Percentiles rank a stretch among this genome's conserved stretches.
These are phyloP conservation scores for Cicer cuneatum DNA, from an alignment of 306 rosid genomes.

Conservation along the genomic window DNA sequence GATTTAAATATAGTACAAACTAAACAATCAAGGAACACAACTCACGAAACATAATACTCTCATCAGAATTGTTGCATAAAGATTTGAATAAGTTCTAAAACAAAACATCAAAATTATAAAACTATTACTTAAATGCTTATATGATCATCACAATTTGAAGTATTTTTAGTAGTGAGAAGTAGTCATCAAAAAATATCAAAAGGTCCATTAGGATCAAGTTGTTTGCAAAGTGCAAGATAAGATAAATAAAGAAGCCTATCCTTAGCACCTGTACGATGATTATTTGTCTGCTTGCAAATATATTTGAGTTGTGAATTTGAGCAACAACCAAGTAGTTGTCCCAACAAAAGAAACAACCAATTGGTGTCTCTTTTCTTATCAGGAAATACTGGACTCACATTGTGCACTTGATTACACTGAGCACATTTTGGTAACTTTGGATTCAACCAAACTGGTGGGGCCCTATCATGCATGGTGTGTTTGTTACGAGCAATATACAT, in stretches of 20 bases:
- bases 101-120: too few relatives aligned
- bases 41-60: too few relatives aligned
- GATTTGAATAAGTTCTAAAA: too few relatives aligned
- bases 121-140: too few relatives aligned
- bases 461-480: conserved; percentile 44
- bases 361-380: conserved; percentile 48
- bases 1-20: too few relatives aligned
- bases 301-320: conserved; percentile 61
- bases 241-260: conserved; percentile 60
- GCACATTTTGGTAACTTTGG: conserved; percentile 47
- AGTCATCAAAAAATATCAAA: too few relatives aligned
- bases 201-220: conserved; percentile 51
- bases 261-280: conserved; percentile 70
- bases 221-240: conserved; percentile 51
- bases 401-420: conserved; percentile 43
- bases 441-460: conserved; percentile 50
- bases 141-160: too few relatives aligned
- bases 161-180: too few relatives aligned
- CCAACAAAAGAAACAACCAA: conserved; percentile 68
- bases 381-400: conserved; percentile 47
- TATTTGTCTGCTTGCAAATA: conserved; percentile 53
- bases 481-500: not conserved
- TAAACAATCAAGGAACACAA: too few relatives aligned
- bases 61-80: too few relatives aligned
- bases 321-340: conserved; percentile 57